phyloP scores from a whole-genome alignment of 2,329 filamentous ascomycete species.

The Xylaria sp. region DNA sequence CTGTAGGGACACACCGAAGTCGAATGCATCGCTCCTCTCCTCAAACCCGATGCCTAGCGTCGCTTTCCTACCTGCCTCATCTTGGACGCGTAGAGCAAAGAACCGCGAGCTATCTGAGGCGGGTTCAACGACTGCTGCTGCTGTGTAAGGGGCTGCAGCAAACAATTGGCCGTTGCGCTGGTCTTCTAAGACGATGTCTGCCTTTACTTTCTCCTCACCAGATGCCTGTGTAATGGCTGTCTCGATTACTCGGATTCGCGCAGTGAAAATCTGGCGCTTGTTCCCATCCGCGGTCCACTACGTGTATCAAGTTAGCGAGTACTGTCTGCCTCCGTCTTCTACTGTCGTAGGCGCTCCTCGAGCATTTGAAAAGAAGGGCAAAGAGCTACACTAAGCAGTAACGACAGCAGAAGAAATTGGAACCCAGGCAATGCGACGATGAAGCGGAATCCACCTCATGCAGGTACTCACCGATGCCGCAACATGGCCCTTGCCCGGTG shows the following conservation, averaged over 20 bases:
- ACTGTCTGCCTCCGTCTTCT: slow-evolving; percentile 2
- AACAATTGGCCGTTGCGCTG: slow-evolving; percentile 78
- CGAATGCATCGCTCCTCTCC: slow-evolving; percentile 85
- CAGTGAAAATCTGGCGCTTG: slow-evolving; percentile 84
- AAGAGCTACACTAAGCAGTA: slow-evolving; percentile 4
- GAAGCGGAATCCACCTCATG: slow-evolving; percentile 8
- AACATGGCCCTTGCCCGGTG: slow-evolving; percentile 81
- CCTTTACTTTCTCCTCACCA: slow-evolving; percentile 68
- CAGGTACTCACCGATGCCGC: slow-evolving; percentile 62
- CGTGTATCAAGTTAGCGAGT: slow-evolving; percentile 28
- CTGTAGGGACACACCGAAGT: slow-evolving; percentile 83
- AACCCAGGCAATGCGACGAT: slow-evolving; percentile 1
- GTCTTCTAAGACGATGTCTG: slow-evolving; percentile 84
- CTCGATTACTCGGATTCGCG: slow-evolving; percentile 81
- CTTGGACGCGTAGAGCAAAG: slow-evolving; percentile 84
- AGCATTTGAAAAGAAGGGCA: slow-evolving; percentile 3
- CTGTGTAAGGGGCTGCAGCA: slow-evolving; percentile 82
- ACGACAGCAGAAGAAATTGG: not conserved
- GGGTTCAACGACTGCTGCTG: slow-evolving; percentile 74
- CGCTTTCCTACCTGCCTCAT: slow-evolving; percentile 79
- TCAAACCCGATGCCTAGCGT: slow-evolving; percentile 88
- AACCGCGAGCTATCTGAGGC: slow-evolving; percentile 84
- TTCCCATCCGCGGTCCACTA: slow-evolving; percentile 77
- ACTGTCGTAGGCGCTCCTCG: not conserved
- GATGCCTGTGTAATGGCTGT: slow-evolving; percentile 67